Conservation (phyloP, 345 rosid genomes). For the Eutrema yunnanense region DNA sequence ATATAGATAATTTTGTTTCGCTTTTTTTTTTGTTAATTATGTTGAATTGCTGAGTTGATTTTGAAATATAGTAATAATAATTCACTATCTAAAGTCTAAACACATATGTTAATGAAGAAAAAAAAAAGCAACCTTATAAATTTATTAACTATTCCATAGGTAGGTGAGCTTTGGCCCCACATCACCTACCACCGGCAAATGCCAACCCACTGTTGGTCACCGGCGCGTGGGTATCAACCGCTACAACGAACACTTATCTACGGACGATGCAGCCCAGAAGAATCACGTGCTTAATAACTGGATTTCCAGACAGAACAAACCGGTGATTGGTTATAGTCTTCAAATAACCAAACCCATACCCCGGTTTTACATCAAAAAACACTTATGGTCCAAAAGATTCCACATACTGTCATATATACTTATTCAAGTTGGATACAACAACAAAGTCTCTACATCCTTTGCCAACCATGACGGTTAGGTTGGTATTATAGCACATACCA, state of each 20-base stretch:
- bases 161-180: slow-evolving; percentile 11
- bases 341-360: neutral
- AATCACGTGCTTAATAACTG: slow-evolving; percentile 12
- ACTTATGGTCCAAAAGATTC: neutral
- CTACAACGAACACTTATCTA: neutral
- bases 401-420: neutral
- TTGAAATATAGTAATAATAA: no score
- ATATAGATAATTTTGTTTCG: no score
- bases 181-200: slow-evolving; percentile 10
- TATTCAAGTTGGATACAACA: slow-evolving; percentile 3
- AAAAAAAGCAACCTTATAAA: neutral
- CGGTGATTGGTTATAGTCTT: neutral
- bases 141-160: neutral
- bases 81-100: no score
- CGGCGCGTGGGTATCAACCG: neutral
- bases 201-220: neutral
- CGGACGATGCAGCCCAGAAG: neutral
- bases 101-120: neutral
- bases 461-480: neutral
- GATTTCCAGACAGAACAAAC: slow-evolving; percentile 2
- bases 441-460: neutral
- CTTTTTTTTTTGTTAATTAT: no score
- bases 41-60: no score
- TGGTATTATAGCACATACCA: neutral
- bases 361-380: neutral